Percentiles rank a stretch among this genome's conserved stretches.
phyloP scores from a whole-genome alignment of 2,329 filamentous ascomycete genomes.

The Monosporascus sp. region DNA sequence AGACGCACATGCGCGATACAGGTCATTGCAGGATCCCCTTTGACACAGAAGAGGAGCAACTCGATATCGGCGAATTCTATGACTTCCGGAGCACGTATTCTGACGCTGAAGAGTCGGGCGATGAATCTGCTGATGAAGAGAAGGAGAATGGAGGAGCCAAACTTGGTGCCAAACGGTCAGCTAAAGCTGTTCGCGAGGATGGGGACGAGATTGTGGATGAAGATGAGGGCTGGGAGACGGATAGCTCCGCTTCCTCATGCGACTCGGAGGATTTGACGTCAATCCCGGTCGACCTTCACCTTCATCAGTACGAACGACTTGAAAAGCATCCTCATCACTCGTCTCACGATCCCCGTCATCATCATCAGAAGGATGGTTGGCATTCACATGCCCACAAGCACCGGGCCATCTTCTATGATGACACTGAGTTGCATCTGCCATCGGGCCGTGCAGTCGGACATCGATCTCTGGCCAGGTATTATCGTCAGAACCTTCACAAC shows the following conservation, averaged over 20 bases:
- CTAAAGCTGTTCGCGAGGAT: constrained; percentile 45
- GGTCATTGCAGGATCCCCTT: constrained; percentile 97
- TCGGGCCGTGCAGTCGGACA: constrained; percentile 87
- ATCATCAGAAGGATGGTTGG: constrained; percentile 70
- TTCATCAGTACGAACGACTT: constrained; percentile 67
- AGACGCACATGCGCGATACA: constrained; percentile 96
- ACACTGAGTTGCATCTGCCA: constrained; percentile 89
- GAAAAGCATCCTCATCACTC: constrained; percentile 71
- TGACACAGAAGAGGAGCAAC: constrained; percentile 78
- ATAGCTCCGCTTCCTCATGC: constrained; percentile 82
- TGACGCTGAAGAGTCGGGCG: constrained; percentile 64
- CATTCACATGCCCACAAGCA: constrained; percentile 79
- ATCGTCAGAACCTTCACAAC: constrained; percentile 83
- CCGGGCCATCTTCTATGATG: constrained; percentile 79
- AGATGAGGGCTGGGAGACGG: constrained; percentile 90
- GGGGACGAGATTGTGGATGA: constrained; percentile 51
- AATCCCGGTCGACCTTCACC: constrained; percentile 67
- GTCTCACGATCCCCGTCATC: constrained; percentile 62
- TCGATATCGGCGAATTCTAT: constrained; percentile 94
- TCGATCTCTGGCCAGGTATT: constrained; percentile 81
- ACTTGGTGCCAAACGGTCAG: constrained; percentile 55
- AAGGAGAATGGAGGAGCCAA: constrained; percentile 59
- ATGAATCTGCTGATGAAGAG: constrained; percentile 42
- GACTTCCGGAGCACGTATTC: constrained; percentile 96
- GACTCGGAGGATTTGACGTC: constrained; percentile 79